Percentiles rank a stretch among this genome's conserved stretches.
These are phyloP conservation scores for Nitzschia sp. DNA, from an alignment of 108 stramenopile genomes.

Conservation along the genomic window DNA sequence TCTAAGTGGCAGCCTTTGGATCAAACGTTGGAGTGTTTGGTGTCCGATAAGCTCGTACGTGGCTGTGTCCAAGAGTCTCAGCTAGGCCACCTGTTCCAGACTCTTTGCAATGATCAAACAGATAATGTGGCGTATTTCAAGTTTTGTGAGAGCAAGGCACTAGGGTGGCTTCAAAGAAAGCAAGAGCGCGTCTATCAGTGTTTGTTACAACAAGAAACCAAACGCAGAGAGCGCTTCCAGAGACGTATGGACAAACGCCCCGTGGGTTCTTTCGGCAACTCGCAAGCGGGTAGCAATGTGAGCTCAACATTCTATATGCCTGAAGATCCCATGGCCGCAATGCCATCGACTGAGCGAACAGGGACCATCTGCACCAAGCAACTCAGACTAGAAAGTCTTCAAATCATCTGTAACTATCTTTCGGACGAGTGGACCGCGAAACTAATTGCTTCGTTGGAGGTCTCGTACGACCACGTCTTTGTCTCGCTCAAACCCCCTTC, in stretches of 20 bases:
- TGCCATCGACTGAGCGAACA: not conserved
- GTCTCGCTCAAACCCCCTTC: not conserved
- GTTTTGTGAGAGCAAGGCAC: constrained; percentile 44
- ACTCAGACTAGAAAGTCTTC: constrained; percentile 36
- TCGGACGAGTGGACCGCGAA: constrained; percentile 47
- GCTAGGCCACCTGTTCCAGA: constrained; percentile 47
- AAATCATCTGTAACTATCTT: constrained; percentile 70
- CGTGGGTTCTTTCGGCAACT: not conserved
- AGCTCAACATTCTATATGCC: constrained; percentile 32
- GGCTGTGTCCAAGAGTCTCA: constrained; percentile 45
- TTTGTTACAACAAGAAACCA: constrained; percentile 22
- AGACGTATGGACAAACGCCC: not conserved
- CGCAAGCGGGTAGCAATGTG: constrained; percentile 25
- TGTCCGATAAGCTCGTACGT: constrained; percentile 17
- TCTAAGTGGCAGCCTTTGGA: constrained; percentile 67
- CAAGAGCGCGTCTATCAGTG: constrained; percentile 42
- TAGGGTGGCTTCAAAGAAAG: constrained; percentile 61
- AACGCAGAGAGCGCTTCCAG: constrained; percentile 5
- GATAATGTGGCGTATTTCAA: constrained; percentile 59
- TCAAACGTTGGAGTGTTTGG: constrained; percentile 40
- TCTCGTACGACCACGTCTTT: not conserved
- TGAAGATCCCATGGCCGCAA: not conserved
- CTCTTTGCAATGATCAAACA: constrained; percentile 42
- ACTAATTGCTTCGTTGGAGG: constrained; percentile 21
- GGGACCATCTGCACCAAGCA: not conserved